phyloP scores from a whole-genome alignment of 345 rosid species.

The Rhizophora mangle region DNA sequence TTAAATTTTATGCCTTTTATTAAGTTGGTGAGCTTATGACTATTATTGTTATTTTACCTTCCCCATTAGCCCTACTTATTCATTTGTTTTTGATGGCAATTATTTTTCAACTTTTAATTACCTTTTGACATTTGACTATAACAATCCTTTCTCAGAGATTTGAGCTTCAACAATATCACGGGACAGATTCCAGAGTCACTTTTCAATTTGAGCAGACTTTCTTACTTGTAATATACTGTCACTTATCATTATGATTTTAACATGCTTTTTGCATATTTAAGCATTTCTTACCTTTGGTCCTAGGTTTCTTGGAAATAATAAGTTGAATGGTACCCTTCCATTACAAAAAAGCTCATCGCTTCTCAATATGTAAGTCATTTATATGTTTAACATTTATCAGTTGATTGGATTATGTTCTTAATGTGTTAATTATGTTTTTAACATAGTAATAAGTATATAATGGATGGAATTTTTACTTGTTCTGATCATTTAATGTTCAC shows the following conservation, averaged over 20 bases:
- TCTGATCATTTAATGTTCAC: constrained; percentile 11
- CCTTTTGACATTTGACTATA: background rate
- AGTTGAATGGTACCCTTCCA: constrained; percentile 55
- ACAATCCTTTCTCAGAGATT: constrained; percentile 38
- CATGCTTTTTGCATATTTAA: background rate
- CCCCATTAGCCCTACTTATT: no score
- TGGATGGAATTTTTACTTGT: background rate
- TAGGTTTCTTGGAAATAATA: constrained; percentile 66
- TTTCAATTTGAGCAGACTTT: constrained; percentile 38
- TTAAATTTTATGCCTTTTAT: no score
- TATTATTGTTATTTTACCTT: no score
- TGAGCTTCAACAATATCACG: constrained; percentile 52
- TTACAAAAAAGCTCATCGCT: constrained; percentile 41
- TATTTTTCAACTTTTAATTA: background rate
- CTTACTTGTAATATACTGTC: constrained; percentile 47
- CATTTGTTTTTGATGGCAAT: no score
- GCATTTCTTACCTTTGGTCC: constrained; percentile 10
- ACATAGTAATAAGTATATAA: background rate
- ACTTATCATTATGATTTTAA: constrained; percentile 3
- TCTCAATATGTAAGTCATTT: constrained; percentile 47
- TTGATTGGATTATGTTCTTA: background rate
- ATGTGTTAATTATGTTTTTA: no score
- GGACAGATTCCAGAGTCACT: constrained; percentile 42
- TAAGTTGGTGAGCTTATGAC: no score
- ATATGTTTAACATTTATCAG: background rate